Evolutionary conservation across 2,329 filamentous ascomycete genomes (phyloP).

Genomic region (Whalleya microplaca): DNA sequence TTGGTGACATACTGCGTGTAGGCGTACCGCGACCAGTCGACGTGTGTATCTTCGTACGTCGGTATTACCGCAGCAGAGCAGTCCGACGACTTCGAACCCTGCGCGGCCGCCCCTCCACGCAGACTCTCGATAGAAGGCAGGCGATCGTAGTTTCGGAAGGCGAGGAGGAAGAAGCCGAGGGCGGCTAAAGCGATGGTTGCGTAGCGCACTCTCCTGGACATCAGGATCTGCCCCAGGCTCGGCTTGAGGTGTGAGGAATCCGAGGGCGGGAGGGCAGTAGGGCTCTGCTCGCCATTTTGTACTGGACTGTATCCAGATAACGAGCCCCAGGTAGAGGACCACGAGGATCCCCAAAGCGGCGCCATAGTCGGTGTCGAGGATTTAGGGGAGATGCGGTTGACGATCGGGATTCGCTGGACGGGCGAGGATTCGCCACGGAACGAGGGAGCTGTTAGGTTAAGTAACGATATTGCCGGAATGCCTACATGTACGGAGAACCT

Average conservation of each 20-base stretch:
- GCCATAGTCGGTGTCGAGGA: constrained; percentile 27
- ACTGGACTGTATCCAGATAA: constrained; percentile 32
- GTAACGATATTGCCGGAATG: no score
- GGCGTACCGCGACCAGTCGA: constrained; percentile 50
- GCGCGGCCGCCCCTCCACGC: constrained; percentile 18
- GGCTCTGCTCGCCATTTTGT: constrained; percentile 26
- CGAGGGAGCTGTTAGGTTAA: no score
- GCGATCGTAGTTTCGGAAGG: constrained; percentile 36
- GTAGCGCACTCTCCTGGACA: constrained; percentile 41
- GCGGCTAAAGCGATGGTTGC: constrained; percentile 27
- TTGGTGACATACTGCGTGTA: constrained; percentile 55
- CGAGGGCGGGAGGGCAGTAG: constrained; percentile 17
- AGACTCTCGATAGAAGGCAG: constrained; percentile 34
- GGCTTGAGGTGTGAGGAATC: constrained; percentile 38
- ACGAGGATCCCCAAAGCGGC: constrained; percentile 36
- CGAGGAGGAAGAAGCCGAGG: constrained; percentile 34
- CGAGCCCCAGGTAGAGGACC: constrained; percentile 35
- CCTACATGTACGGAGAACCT: no score
- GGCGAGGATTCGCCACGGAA: no score
- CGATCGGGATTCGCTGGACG: neutral
- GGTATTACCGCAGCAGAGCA: constrained; percentile 31
- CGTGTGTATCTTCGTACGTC: constrained; percentile 26
- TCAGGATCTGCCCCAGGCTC: constrained; percentile 41
- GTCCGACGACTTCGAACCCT: constrained; percentile 19
- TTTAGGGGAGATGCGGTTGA: constrained; percentile 1